phyloP scores from a whole-genome alignment of 495 filamentous ascomycete species.

The Talaromyces nanjingensis region DNA sequence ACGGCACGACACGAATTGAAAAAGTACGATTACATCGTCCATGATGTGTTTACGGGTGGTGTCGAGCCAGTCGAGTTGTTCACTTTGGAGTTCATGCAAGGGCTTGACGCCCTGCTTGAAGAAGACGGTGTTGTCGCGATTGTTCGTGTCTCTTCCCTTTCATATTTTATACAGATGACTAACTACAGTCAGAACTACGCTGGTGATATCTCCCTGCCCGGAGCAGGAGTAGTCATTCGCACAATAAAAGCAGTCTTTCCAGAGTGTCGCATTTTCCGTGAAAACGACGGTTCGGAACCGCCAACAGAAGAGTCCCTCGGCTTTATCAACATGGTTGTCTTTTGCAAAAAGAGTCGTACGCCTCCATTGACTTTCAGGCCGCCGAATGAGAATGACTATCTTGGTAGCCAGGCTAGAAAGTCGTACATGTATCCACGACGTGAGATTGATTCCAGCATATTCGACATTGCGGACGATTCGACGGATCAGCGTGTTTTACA shows the following conservation, averaged over 20 bases:
- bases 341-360: slow-evolving; percentile 40
- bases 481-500: slow-evolving; percentile 33
- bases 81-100: slow-evolving; percentile 71
- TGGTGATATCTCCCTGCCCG: slow-evolving; percentile 73
- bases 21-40: slow-evolving; percentile 84
- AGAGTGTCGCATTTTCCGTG: slow-evolving; percentile 76
- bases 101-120: slow-evolving; percentile 61
- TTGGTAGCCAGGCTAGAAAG: slow-evolving; percentile 62
- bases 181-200: slow-evolving; percentile 72
- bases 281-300: slow-evolving; percentile 48
- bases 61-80: slow-evolving; percentile 86
- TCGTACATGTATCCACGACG: slow-evolving; percentile 64
- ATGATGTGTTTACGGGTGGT: slow-evolving; percentile 98
- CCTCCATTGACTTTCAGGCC: slow-evolving; percentile 57
- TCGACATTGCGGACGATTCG: slow-evolving; percentile 21
- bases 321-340: slow-evolving; percentile 85
- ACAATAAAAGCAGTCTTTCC: slow-evolving; percentile 71
- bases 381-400: slow-evolving; percentile 57
- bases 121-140: slow-evolving; percentile 83
- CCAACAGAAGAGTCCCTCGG: slow-evolving; percentile 43
- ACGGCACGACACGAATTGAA: slow-evolving; percentile 36
- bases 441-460: slow-evolving; percentile 56
- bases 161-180: not conserved
- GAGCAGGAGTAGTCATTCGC: slow-evolving; percentile 62
- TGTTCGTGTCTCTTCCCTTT: slow-evolving; percentile 41